These are phyloP conservation scores for Theileria parva DNA, from an alignment of 169 alveolate species.

Conservation along the genomic window DNA sequence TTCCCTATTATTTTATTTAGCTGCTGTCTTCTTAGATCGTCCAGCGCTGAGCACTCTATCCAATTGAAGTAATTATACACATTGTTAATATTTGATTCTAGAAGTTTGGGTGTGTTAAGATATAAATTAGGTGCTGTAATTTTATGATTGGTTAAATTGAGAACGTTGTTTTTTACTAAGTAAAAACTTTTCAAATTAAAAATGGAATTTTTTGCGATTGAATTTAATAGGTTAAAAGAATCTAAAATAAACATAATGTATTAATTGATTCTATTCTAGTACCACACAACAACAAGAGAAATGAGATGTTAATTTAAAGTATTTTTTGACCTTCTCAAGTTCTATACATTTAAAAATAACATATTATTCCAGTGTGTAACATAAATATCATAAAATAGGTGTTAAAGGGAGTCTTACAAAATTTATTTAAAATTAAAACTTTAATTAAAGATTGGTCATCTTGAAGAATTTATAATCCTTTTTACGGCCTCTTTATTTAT, in stretches of 20 bases:
- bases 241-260: background rate
- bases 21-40: slow-evolving; percentile 71
- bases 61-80: background rate
- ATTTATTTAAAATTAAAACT: background rate
- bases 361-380: background rate
- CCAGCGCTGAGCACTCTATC: slow-evolving; percentile 14
- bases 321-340: background rate
- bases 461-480: slow-evolving; percentile 22
- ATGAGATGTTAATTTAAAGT: no score
- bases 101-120: background rate
- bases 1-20: slow-evolving; percentile 73
- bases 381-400: background rate
- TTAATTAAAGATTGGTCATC: background rate
- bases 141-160: background rate
- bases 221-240: background rate
- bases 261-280: background rate
- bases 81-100: background rate
- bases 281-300: background rate
- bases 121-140: background rate
- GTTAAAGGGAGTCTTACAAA: background rate
- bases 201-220: background rate
- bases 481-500: slow-evolving; percentile 43
- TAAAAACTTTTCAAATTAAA: background rate
- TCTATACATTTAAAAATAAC: background rate
- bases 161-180: background rate